A percentile compares a stretch with the other conserved stretches of the same genome.
Evolutionary conservation across 2,329 filamentous ascomycete species (phyloP).

Genomic region (Lithohypha guttulata): DNA sequence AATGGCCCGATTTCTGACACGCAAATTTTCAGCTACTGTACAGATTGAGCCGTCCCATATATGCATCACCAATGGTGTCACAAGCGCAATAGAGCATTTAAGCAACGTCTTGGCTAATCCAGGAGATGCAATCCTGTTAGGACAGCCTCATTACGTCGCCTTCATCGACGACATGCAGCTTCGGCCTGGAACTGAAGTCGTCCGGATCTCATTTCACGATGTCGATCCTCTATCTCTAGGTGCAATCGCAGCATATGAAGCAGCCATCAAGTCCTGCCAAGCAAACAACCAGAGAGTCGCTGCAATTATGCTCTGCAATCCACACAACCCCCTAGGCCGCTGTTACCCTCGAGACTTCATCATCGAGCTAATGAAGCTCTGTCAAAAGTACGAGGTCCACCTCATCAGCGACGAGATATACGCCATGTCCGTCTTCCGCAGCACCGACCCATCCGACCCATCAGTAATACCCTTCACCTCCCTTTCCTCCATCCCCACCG

Average conservation of each 20-base stretch:
- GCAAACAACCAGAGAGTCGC: slow-evolving; percentile 32
- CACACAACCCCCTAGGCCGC: slow-evolving; percentile 43
- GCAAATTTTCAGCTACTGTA: slow-evolving; percentile 23
- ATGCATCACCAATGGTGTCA: slow-evolving; percentile 28
- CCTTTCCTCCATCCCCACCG: slow-evolving; percentile 34
- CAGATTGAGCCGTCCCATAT: slow-evolving; percentile 24
- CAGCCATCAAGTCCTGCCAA: slow-evolving; percentile 29
- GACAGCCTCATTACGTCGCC: slow-evolving; percentile 35
- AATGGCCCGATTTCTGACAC: slow-evolving; percentile 27
- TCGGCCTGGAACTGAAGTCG: slow-evolving; percentile 33
- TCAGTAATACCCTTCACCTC: slow-evolving; percentile 35
- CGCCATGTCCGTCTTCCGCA: slow-evolving; percentile 43
- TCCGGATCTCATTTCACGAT: slow-evolving; percentile 36
- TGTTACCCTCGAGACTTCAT: slow-evolving; percentile 36
- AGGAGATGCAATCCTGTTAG: slow-evolving; percentile 28
- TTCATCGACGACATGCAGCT: slow-evolving; percentile 38
- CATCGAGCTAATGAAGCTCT: slow-evolving; percentile 37
- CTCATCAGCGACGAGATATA: slow-evolving; percentile 51
- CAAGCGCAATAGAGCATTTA: slow-evolving; percentile 28
- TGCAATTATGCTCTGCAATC: slow-evolving; percentile 42
- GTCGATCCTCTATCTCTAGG: slow-evolving; percentile 35
- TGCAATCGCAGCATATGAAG: slow-evolving; percentile 37
- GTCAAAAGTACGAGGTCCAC: slow-evolving; percentile 41
- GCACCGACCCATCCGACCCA: slow-evolving; percentile 24
- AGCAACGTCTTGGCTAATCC: slow-evolving; percentile 26